Evolutionary conservation across 2,329 filamentous ascomycete species (phyloP).

Genomic region (Cyphellophora attinorum): DNA sequence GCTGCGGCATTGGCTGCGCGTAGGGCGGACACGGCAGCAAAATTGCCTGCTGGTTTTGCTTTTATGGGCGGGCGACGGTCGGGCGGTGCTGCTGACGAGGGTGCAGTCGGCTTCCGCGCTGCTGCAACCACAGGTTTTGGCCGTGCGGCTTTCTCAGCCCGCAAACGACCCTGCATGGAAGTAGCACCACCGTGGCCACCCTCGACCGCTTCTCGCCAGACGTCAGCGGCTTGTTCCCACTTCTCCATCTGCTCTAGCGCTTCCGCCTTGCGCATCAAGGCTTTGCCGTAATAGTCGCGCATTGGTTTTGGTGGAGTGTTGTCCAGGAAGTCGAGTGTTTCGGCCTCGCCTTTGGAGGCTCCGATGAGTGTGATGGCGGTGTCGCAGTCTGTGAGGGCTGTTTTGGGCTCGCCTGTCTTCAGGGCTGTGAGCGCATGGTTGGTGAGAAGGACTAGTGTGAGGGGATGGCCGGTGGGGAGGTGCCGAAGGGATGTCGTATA

Average conservation of each 20-base stretch:
- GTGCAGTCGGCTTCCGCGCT: conserved; percentile 30
- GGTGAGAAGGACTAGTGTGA: conserved; percentile 79
- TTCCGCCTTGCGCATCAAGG: conserved; percentile 87
- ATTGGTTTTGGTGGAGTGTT: conserved; percentile 68
- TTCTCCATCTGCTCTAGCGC: conserved; percentile 91
- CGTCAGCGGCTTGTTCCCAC: conserved; percentile 71
- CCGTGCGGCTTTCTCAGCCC: conserved; percentile 80
- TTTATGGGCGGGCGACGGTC: conserved; percentile 46
- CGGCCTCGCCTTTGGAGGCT: conserved; percentile 64
- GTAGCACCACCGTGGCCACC: conserved; percentile 75
- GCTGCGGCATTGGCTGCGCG: conserved; percentile 78
- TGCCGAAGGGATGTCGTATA: conserved; percentile 69
- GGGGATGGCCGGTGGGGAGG: conserved; percentile 68
- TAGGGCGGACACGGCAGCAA: conserved; percentile 72
- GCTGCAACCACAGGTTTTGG: conserved; percentile 40
- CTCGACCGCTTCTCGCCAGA: conserved; percentile 78
- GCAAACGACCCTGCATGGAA: conserved; percentile 73
- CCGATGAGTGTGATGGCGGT: conserved; percentile 73
- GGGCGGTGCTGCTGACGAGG: conserved; percentile 24
- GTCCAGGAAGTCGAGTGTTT: conserved; percentile 60
- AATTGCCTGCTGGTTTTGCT: conserved; percentile 48
- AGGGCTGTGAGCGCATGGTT: conserved; percentile 85
- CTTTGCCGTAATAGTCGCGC: conserved; percentile 89
- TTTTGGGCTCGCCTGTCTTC: conserved; percentile 85
- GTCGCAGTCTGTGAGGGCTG: conserved; percentile 77